Base-by-base conservation (phyloP, 192 early-diverging fungal genomes). In the Chytriomyces sp. region DNA sequence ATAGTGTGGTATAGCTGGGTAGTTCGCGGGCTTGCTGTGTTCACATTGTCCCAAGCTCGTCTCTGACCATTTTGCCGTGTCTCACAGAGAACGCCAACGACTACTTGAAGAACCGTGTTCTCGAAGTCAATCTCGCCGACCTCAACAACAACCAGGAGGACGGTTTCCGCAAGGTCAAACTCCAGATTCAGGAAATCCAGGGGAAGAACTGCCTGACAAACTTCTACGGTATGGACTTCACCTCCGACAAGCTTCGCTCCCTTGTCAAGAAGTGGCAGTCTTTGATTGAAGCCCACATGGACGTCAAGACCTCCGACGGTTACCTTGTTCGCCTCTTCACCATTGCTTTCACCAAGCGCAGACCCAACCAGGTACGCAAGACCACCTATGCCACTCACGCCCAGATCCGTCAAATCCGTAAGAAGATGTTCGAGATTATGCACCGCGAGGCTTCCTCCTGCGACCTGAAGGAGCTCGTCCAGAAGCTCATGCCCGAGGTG, bases 381-480 rank as follows among this genome's bases (percentile, higher is more conserved):
- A 98, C 96, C 80, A 96, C 94, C 73, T 99, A 99, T 82, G 98
- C 98, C 53, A 92, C 95, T 83, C 86, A 90, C 75, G 87, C 94
- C 67, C 98, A 99, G 87, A 94, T 99, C 88, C 92, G 93, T 73
- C 85, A 88, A 80, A 98, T 99, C 85, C 94, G 98, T 85, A 96
- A 98, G 91, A 98, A 98, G 94, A 99, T 99, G 94, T 95, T 95
- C 82, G 98, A 99, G 86, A 93, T 98, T 86, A 94, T 98, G 87
- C 88, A 81, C 73, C 83, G 85, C 64, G 93, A 96, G 87, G 91
- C 91, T 58, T 66, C 87, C 72, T 79, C 88, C 32, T 92, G 92
- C 86, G 93, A 96, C 82, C 88, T 99, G 81, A 94, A 94, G 89
- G 94, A 95, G 81, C 83, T 98, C 31, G 92, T 99, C 79, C 82